Evolutionary conservation across 228 moss, liverwort and hornwort species (phyloP).

Genomic region (Sphagnum fallax): DNA sequence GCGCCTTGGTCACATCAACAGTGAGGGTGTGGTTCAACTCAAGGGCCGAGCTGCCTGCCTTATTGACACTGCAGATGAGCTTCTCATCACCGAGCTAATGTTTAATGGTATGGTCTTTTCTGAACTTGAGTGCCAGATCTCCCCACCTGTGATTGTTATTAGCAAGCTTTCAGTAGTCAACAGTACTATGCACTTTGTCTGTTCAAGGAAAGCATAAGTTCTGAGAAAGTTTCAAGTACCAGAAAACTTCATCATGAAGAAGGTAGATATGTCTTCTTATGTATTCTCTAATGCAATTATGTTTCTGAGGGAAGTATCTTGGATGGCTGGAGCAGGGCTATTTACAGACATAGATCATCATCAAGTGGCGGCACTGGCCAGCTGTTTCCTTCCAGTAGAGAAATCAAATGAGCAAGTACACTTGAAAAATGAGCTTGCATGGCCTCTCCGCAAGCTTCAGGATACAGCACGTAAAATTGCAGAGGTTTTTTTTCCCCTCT

Average conservation of each 20-base stretch:
- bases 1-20: slow-evolving; percentile 84
- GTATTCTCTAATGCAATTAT: too few species aligned
- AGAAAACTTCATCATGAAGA: too few species aligned
- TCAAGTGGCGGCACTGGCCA: slow-evolving; percentile 83
- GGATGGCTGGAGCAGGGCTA: slow-evolving; percentile 48
- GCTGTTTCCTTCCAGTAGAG: slow-evolving; percentile 82
- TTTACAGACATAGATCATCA: slow-evolving; percentile 85
- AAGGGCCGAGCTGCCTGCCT: slow-evolving; percentile 98
- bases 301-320: neutral
- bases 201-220: too few species aligned
- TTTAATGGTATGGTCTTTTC: slow-evolving; percentile 69
- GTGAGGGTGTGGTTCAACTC: slow-evolving; percentile 78
- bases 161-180: too few species aligned
- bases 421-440: slow-evolving; percentile 76
- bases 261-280: too few species aligned
- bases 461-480: slow-evolving; percentile 70
- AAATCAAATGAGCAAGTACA: slow-evolving; percentile 86
- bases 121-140: neutral
- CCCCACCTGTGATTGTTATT: too few species aligned
- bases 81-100: slow-evolving; percentile 95
- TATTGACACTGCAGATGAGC: slow-evolving; percentile 92
- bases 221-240: too few species aligned
- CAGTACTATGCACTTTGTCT: too few species aligned
- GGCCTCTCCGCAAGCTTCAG: slow-evolving; percentile 84
- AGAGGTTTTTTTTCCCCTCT: slow-evolving; percentile 25